Base-by-base conservation (phyloP, 108 stramenopile species). In the Fistulifera pelliculosa region DNA sequence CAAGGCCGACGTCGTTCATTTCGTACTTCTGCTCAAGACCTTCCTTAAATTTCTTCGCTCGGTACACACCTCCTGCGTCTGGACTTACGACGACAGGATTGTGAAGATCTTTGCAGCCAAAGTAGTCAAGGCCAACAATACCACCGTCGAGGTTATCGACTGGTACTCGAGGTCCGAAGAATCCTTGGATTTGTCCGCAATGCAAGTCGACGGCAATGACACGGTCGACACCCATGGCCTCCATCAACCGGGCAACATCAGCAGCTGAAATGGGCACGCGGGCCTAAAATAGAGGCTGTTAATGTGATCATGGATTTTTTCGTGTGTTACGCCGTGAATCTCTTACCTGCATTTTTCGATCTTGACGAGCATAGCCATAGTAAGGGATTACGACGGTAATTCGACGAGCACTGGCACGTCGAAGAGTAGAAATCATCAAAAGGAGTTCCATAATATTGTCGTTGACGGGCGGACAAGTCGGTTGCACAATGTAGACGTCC, bases 21-120 rank as follows among this genome's bases (percentile, higher is more conserved):
- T 95, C 96, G 63, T 92, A 94, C 76, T 96, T 94, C 62, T 94
- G 86, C 23, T 79, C 78, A 22, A 96, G 87, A 13, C 88, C 88
- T 73, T 99, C 99, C 66, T 97, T 95, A 73, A 99, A 99, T 81
- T 96, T 93, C 79, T 98, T 99, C 27, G 97, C 97, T 47, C 99
- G 81, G 76, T 98, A 98, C 45, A 99, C 99, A 49, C 99, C 99
- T 18, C 99, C 99, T 41, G 97, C 99, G 69, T 99, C 99, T 35
- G 99, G 99, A 64, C 95, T 96, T 6, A 99, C 97, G 51, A 99
- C 77, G 25, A 99, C 99, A 35, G 96, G 96, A 62, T 98, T 99
- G 75, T 95, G 89, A 61, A 99, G 70, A 73, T 98, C 97, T 70
- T 95, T 97, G 52, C 82, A 84, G 49, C 96, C 96, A 75, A 99